phyloP scores from a whole-genome alignment of 225 moss, liverwort and hornwort genomes.

The Sphagnum contortum region DNA sequence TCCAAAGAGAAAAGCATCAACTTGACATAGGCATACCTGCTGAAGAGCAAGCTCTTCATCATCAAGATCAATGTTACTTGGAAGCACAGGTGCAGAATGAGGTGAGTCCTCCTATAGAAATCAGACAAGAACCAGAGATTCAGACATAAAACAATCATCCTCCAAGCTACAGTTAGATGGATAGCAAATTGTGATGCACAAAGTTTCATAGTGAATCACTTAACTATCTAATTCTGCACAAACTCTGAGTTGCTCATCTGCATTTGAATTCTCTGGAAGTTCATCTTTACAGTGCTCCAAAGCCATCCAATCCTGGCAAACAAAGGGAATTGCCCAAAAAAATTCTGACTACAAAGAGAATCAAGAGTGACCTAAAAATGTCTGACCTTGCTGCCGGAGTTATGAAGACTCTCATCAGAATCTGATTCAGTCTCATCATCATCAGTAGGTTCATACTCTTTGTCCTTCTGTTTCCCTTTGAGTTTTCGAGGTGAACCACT shows the following conservation, averaged over 20 bases:
- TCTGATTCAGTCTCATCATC: conserved; percentile 36
- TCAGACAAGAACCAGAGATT: not conserved
- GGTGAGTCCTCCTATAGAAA: conserved; percentile 12
- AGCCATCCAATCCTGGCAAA: not conserved
- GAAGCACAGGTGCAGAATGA: conserved; percentile 1
- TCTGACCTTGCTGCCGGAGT: conserved; percentile 28
- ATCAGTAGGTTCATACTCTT: conserved; percentile 50
- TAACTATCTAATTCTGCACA: too few relatives aligned
- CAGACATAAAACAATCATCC: not conserved
- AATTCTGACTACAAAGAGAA: not conserved
- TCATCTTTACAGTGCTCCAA: too few relatives aligned
- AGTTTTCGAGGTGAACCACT: conserved; percentile 17
- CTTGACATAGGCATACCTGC: conserved; percentile 16
- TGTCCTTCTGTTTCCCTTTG: conserved; percentile 34
- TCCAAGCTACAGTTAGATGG: too few relatives aligned
- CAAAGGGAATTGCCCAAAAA: not conserved
- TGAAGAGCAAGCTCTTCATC: conserved; percentile 49
- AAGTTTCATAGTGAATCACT: too few relatives aligned
- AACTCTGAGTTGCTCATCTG: not conserved
- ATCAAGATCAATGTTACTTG: conserved; percentile 17
- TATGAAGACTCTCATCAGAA: conserved; percentile 35
- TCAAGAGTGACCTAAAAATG: not conserved
- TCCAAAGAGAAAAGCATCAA: too few relatives aligned
- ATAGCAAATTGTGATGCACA: too few relatives aligned
- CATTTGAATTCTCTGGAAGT: not conserved